Percentiles rank a stretch among this genome's conserved stretches.
Evolutionary conservation across 2,329 filamentous ascomycete genomes (phyloP).

Genomic region (Endoconidiophora polonica): DNA sequence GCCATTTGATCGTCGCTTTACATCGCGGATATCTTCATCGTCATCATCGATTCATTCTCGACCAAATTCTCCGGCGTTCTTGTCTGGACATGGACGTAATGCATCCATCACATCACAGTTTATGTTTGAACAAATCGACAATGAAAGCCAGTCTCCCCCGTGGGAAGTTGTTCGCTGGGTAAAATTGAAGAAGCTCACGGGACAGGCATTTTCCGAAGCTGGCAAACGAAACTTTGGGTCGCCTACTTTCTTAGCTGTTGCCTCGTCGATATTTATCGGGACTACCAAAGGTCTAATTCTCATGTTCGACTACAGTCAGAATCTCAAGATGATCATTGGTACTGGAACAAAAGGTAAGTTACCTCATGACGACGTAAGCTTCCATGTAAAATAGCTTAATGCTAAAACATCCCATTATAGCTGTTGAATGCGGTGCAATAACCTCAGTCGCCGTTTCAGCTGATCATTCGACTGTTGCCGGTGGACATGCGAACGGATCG

Average conservation of each 20-base stretch:
- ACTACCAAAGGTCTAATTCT: conserved; percentile 90
- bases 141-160: conserved; percentile 58
- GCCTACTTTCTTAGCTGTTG: conserved; percentile 77
- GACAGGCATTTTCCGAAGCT: conserved; percentile 79
- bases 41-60: conserved; percentile 41
- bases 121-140: conserved; percentile 42
- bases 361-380: background rate
- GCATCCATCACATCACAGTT: conserved; percentile 62
- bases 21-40: conserved; percentile 61
- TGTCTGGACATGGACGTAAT: conserved; percentile 62
- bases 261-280: conserved; percentile 74
- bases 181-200: conserved; percentile 73
- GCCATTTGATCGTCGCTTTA: conserved; percentile 89
- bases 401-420: conserved; percentile 25
- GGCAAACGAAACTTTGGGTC: conserved; percentile 84
- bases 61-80: conserved; percentile 60
- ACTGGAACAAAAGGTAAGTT: conserved; percentile 69
- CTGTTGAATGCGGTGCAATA: conserved; percentile 76
- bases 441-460: conserved; percentile 82
- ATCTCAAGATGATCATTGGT: conserved; percentile 82
- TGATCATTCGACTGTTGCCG: conserved; percentile 81
- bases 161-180: conserved; percentile 99
- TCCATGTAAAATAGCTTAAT: background rate
- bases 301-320: conserved; percentile 95
- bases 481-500: conserved; percentile 72